Percentiles rank a stretch among this genome's conserved stretches.
Evolutionary conservation across 495 filamentous ascomycete genomes (phyloP).

Genomic region (Penicillium angulare): DNA sequence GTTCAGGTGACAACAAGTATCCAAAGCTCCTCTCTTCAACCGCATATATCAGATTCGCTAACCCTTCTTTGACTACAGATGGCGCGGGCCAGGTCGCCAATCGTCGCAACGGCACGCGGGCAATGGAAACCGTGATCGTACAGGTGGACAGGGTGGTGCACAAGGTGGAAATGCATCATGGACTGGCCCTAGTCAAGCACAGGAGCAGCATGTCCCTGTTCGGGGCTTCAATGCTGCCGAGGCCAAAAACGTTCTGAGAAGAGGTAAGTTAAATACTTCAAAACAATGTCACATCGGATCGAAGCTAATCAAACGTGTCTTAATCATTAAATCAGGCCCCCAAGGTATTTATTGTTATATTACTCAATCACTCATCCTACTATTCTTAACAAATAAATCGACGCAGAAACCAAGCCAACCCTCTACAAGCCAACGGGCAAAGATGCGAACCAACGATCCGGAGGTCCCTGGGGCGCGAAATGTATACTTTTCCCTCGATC

Average conservation of each 20-base stretch:
- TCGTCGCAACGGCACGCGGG: slow-evolving; percentile 37
- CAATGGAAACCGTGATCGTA: slow-evolving; percentile 25
- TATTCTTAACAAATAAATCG: slow-evolving; percentile 3
- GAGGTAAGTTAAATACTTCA: slow-evolving; percentile 23
- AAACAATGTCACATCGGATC: background rate
- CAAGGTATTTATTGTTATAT: slow-evolving; percentile 20
- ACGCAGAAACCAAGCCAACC: slow-evolving; percentile 31
- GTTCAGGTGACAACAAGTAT: slow-evolving; percentile 38
- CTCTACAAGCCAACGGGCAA: slow-evolving; percentile 43
- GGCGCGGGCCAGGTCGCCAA: slow-evolving; percentile 46
- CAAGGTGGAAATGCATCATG: slow-evolving; percentile 33
- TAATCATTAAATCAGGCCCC: slow-evolving; percentile 20
- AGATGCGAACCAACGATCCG: slow-evolving; percentile 35
- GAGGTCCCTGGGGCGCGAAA: slow-evolving; percentile 51
- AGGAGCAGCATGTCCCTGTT: slow-evolving; percentile 46
- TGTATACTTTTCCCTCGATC: no score
- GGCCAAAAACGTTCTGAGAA: slow-evolving; percentile 41
- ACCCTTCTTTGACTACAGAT: slow-evolving; percentile 25
- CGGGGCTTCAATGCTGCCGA: slow-evolving; percentile 49
- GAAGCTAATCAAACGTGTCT: background rate
- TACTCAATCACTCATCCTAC: background rate
- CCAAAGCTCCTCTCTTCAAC: slow-evolving; percentile 1
- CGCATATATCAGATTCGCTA: slow-evolving; percentile 1
- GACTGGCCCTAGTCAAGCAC: slow-evolving; percentile 25
- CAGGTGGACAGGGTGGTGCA: slow-evolving; percentile 29